A percentile compares a stretch with the other conserved stretches of the same genome.
Conservation (phyloP, 2,329 filamentous ascomycete genomes). For the Dendrostoma leiphaemia region DNA sequence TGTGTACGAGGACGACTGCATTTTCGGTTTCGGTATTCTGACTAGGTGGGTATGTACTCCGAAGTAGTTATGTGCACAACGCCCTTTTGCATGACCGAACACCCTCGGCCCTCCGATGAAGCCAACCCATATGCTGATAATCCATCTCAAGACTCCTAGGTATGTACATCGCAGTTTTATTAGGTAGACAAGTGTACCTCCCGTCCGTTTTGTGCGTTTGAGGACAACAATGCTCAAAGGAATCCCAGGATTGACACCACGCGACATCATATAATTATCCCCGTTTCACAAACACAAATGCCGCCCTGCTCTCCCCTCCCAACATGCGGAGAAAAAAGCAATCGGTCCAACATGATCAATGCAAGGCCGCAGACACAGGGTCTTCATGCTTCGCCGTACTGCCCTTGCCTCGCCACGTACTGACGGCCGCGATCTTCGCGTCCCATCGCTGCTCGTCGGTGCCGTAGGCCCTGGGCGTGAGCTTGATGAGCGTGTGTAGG, state of each 20-base stretch:
- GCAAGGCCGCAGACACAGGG: conserved; percentile 35
- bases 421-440: conserved; percentile 92
- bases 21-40: not conserved
- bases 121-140: not conserved
- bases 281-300: conserved; percentile 5
- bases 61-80: not conserved
- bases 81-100: not conserved
- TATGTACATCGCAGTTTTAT: not conserved
- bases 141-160: not conserved
- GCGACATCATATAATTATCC: not conserved
- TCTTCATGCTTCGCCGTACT: conserved; percentile 86
- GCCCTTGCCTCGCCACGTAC: conserved; percentile 93
- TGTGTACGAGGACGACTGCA: not conserved
- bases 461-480: conserved; percentile 90
- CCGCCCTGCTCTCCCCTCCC: no score
- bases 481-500: conserved; percentile 91
- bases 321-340: not conserved
- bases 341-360: conserved; percentile 15
- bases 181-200: not conserved
- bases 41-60: not conserved
- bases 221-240: not conserved
- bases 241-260: conserved; percentile 3
- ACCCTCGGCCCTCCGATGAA: not conserved
- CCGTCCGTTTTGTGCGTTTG: not conserved
- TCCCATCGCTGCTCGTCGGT: conserved; percentile 86